Conservation (phyloP, 2,329 filamentous ascomycete species). For the Ceratocystis cacaofunesta region DNA sequence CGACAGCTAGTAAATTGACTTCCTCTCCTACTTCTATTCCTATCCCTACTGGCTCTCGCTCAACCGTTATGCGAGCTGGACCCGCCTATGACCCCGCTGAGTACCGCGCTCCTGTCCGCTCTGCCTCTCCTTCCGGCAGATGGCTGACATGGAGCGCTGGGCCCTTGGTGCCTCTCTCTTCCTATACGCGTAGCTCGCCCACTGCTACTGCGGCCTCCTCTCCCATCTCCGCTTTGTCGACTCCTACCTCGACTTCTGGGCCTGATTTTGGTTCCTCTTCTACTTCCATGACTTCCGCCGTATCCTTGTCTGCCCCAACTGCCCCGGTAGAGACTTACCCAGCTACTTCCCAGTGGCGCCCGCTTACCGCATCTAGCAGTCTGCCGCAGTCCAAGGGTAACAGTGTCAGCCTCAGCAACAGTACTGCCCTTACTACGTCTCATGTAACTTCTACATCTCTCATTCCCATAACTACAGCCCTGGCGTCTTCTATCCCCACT, state of each 20-base stretch:
- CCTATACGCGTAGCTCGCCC: neutral
- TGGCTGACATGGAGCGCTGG: neutral
- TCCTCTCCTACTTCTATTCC: neutral
- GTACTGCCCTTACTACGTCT: neutral
- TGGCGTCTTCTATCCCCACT: neutral
- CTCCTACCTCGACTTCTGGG: neutral
- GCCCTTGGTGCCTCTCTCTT: neutral
- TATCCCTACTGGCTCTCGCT: neutral
- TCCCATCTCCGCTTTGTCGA: neutral
- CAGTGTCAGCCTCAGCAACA: neutral
- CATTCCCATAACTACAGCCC: neutral
- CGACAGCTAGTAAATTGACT: neutral
- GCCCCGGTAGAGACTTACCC: neutral
- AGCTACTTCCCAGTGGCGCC: neutral
- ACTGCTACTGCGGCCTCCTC: neutral
- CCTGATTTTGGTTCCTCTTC: neutral
- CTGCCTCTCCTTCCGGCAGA: neutral
- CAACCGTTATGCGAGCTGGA: neutral
- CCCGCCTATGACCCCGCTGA: neutral
- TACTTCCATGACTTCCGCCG: neutral
- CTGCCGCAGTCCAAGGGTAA: neutral
- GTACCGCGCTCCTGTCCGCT: neutral
- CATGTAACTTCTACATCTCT: neutral
- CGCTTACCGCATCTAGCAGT: neutral
- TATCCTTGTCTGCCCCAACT: neutral